Conservation (phyloP, 2,329 filamentous ascomycete species). For the Calonectria pteridis region DNA sequence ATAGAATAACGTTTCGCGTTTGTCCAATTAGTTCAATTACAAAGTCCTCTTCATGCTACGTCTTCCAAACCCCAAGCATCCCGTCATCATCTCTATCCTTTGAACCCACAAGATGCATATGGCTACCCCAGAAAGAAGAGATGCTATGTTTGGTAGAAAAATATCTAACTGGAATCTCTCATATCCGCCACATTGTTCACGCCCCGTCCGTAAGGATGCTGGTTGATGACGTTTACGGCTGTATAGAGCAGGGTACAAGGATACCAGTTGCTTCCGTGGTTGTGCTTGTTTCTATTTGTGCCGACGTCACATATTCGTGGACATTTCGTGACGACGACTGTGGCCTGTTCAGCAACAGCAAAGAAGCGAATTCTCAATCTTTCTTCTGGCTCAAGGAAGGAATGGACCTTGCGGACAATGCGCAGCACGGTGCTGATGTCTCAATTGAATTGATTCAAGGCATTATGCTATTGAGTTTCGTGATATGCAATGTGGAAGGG, state of each 20-base stretch:
- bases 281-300: constrained; percentile 47
- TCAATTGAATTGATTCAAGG: constrained; percentile 52
- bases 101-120: constrained; percentile 50
- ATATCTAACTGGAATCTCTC: constrained; percentile 46
- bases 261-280: constrained; percentile 43
- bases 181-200: constrained; percentile 50
- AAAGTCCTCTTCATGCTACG: constrained; percentile 46
- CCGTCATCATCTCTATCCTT: constrained; percentile 38
- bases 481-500: constrained; percentile 50
- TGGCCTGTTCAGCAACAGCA: constrained; percentile 36
- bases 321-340: constrained; percentile 40
- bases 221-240: constrained; percentile 48
- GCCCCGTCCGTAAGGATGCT: constrained; percentile 43
- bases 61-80: constrained; percentile 45
- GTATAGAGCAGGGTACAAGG: constrained; percentile 39
- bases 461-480: constrained; percentile 50
- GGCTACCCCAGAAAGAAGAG: constrained; percentile 50
- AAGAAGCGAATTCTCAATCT: constrained; percentile 43
- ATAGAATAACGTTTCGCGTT: constrained; percentile 48
- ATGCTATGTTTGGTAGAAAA: constrained; percentile 46
- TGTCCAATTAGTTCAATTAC: constrained; percentile 50
- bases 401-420: constrained; percentile 49
- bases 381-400: constrained; percentile 48
- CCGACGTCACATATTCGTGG: constrained; percentile 49
- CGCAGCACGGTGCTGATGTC: constrained; percentile 37